These are phyloP conservation scores for Aurantiochytrium sp. DNA, from an alignment of 108 stramenopile genomes.

Conservation along the genomic window DNA sequence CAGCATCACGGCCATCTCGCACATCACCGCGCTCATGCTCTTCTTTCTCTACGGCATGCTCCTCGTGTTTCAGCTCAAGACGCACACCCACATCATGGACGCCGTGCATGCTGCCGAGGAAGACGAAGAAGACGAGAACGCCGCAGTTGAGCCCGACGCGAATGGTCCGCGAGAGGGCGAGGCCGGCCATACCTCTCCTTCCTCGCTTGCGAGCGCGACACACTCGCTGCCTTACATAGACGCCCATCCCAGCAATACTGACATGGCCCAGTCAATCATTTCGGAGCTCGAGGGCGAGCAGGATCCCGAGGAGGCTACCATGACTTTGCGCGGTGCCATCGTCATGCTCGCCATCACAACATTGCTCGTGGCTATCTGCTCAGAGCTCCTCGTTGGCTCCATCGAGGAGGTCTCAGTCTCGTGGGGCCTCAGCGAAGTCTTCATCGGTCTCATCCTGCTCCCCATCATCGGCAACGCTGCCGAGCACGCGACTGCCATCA, in stretches of 20 bases:
- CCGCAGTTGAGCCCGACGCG: too few relatives aligned
- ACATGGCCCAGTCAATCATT: too few relatives aligned
- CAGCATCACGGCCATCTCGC: slow-evolving; percentile 64
- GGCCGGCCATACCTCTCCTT: too few relatives aligned
- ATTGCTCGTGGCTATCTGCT: slow-evolving; percentile 69
- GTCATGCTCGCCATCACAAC: slow-evolving; percentile 66
- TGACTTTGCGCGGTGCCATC: slow-evolving; percentile 69
- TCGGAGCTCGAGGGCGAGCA: slow-evolving; percentile 41
- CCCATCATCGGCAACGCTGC: slow-evolving; percentile 91
- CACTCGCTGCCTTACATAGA: too few relatives aligned
- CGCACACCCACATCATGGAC: slow-evolving; percentile 78
- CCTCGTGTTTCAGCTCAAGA: slow-evolving; percentile 82
- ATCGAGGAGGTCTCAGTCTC: slow-evolving; percentile 75
- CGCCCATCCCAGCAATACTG: too few relatives aligned
- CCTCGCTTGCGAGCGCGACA: too few relatives aligned
- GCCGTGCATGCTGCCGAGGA: slow-evolving; percentile 35
- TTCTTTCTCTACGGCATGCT: slow-evolving; percentile 82
- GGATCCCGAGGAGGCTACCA: slow-evolving; percentile 57
- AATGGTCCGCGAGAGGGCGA: too few relatives aligned
- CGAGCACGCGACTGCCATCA: slow-evolving; percentile 81
- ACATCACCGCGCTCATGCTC: slow-evolving; percentile 74
- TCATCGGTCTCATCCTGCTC: slow-evolving; percentile 81
- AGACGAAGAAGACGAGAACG: background rate
- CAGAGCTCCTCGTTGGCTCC: slow-evolving; percentile 69
- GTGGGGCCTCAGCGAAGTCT: slow-evolving; percentile 71